Conservation (phyloP, 306 rosid species). For the Citrullus amarus region DNA sequence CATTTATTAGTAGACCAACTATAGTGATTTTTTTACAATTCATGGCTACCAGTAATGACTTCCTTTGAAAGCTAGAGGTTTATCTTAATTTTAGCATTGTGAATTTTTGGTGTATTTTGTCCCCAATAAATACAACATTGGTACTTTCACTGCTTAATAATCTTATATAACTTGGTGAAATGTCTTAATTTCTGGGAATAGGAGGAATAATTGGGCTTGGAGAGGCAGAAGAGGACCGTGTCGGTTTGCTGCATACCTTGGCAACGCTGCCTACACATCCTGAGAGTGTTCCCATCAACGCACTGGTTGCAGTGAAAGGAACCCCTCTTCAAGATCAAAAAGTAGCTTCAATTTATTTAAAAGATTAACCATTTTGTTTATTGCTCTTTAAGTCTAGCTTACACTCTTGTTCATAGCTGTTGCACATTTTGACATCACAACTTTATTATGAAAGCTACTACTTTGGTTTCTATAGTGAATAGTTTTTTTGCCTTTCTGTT, state of each 20-base stretch:
- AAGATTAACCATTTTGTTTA: not conserved
- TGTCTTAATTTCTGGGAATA: slow-evolving; percentile 14
- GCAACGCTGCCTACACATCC: slow-evolving; percentile 95
- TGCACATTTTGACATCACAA: not conserved
- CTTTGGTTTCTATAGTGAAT: not conserved
- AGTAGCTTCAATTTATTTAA: slow-evolving; percentile 24
- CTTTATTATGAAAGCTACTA: not conserved
- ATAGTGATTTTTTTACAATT: not conserved
- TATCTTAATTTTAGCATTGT: not conserved
- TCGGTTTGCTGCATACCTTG: slow-evolving; percentile 88
- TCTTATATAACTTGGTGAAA: not conserved
- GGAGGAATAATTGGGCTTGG: slow-evolving; percentile 99
- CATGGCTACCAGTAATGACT: not conserved
- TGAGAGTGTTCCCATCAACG: slow-evolving; percentile 94
- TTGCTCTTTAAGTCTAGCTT: not conserved
- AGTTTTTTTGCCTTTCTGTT: slow-evolving; percentile 5
- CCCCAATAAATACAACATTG: not conserved
- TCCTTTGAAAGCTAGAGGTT: not conserved
- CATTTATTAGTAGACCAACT: not conserved
- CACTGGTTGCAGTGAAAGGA: slow-evolving; percentile 82
- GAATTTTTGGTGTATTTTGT: not conserved
- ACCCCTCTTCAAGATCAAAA: slow-evolving; percentile 91
- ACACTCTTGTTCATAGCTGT: not conserved
- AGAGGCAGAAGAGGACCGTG: slow-evolving; percentile 92
- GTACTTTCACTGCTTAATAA: not conserved